phyloP scores from a whole-genome alignment of 306 rosid genomes.

The Begonia loranthoides region DNA sequence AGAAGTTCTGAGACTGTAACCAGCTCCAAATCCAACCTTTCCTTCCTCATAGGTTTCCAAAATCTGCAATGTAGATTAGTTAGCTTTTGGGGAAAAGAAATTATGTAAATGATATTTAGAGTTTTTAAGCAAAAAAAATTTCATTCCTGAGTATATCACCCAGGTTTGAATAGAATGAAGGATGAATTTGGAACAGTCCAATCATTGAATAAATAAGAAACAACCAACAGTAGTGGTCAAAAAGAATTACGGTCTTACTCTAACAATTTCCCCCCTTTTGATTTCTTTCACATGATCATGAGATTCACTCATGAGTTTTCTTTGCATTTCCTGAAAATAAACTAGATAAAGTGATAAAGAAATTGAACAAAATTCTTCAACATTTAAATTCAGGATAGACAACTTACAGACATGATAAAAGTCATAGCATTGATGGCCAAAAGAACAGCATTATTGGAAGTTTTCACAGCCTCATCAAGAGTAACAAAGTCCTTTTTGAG shows the following conservation, averaged over 20 bases:
- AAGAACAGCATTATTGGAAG: slow-evolving; percentile 83
- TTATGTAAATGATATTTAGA: too few species aligned
- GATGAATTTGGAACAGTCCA: too few species aligned
- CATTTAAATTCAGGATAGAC: slow-evolving; percentile 13
- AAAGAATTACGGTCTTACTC: slow-evolving; percentile 28
- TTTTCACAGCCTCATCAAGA: slow-evolving; percentile 86
- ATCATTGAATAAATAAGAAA: too few species aligned
- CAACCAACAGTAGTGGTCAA: background rate
- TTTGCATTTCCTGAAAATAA: slow-evolving; percentile 46
- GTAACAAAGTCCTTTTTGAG: slow-evolving; percentile 83
- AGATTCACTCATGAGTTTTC: slow-evolving; percentile 35
- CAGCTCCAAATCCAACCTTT: slow-evolving; percentile 86
- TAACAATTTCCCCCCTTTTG: slow-evolving; percentile 34
- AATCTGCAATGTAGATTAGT: slow-evolving; percentile 38
- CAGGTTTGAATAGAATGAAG: too few species aligned
- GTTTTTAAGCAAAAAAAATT: too few species aligned
- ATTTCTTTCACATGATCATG: slow-evolving; percentile 28
- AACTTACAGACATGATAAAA: slow-evolving; percentile 62
- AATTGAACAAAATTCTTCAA: slow-evolving; percentile 9
- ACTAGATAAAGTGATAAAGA: slow-evolving; percentile 12
- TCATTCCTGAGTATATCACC: too few species aligned
- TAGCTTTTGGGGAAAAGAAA: slow-evolving; percentile 11
- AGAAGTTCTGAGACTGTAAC: slow-evolving; percentile 55
- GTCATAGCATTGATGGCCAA: slow-evolving; percentile 66
- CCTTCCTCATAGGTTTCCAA: slow-evolving; percentile 61